These are phyloP conservation scores for Apium graveolens DNA, from an alignment of 129 eudicot genomes.

Conservation along the genomic window DNA sequence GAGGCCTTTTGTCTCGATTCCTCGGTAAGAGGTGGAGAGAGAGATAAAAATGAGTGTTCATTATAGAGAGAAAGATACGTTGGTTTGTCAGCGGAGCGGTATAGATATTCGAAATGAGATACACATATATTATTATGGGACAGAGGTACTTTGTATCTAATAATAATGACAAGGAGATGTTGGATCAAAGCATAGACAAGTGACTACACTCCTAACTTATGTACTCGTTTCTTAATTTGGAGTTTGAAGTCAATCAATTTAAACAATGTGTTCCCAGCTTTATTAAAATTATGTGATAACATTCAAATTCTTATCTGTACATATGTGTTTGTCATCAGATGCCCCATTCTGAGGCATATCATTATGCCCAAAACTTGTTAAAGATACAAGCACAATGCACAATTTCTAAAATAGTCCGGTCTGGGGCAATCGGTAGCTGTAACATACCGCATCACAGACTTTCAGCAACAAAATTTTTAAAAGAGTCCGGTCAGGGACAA, in stretches of 20 bases:
- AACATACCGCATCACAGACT: no score
- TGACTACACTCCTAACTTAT: conserved; percentile 8
- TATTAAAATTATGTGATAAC: neutral
- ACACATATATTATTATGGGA: neutral
- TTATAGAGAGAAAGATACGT: neutral
- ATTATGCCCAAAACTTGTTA: no score
- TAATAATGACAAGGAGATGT: neutral
- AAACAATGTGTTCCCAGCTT: neutral
- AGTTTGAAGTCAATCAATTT: neutral
- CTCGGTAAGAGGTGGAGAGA: no score
- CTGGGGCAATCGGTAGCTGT: no score
- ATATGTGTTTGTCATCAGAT: neutral
- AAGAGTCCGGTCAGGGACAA: no score
- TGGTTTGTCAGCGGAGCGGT: neutral
- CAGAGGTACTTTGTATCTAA: neutral
- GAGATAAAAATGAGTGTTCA: no score
- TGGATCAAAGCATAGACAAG: conserved; percentile 1
- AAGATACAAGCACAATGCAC: no score
- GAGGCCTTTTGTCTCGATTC: no score
- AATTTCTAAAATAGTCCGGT: no score
- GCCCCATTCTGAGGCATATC: neutral
- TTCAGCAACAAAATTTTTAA: no score
- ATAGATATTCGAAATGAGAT: neutral
- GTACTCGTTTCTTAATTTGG: neutral
- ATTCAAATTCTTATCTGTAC: neutral